Evolutionary conservation across 2,329 filamentous ascomycete species (phyloP).

Genomic region (Talaromyces sp.): DNA sequence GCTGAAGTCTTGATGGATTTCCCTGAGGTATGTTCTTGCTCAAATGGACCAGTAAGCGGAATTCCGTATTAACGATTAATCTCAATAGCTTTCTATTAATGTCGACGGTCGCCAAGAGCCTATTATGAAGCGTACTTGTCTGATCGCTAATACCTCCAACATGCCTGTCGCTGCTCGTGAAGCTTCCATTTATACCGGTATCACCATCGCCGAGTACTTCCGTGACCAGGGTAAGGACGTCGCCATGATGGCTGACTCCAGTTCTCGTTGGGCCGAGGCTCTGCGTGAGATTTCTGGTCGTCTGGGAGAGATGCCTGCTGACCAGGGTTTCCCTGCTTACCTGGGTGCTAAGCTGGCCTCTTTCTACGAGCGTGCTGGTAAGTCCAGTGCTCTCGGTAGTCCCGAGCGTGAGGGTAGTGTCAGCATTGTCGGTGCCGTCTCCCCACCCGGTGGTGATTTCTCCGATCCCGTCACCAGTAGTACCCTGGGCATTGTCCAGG

Average conservation of each 20-base stretch:
- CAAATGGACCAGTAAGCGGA: background rate
- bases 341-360: constrained; percentile 94
- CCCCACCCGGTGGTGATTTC: constrained; percentile 97
- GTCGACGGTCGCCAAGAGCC: constrained; percentile 93
- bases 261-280: constrained; percentile 97
- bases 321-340: constrained; percentile 99
- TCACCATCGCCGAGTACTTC: constrained; percentile 95
- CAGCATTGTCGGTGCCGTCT: constrained; percentile 96
- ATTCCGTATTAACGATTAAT: background rate
- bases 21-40: constrained; percentile 64
- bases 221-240: constrained; percentile 95
- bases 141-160: constrained; percentile 99
- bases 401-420: constrained; percentile 89
- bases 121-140: constrained; percentile 99
- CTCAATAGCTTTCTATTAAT: constrained; percentile 75
- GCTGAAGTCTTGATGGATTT: constrained; percentile 99
- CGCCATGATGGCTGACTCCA: constrained; percentile 99
- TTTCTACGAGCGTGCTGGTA: constrained; percentile 98
- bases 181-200: constrained; percentile 97
- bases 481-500: constrained; percentile 95
- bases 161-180: constrained; percentile 99
- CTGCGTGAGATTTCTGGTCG: constrained; percentile 98
- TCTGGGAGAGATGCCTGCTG: constrained; percentile 98
- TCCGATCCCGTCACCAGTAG: constrained; percentile 94
- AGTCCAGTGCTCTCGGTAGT: constrained; percentile 80